Percentiles rank a stretch among this genome's conserved stretches.
Conservation (phyloP, 1,284 basidiomycete genomes). For the Cutaneotrichosporon sp. region DNA sequence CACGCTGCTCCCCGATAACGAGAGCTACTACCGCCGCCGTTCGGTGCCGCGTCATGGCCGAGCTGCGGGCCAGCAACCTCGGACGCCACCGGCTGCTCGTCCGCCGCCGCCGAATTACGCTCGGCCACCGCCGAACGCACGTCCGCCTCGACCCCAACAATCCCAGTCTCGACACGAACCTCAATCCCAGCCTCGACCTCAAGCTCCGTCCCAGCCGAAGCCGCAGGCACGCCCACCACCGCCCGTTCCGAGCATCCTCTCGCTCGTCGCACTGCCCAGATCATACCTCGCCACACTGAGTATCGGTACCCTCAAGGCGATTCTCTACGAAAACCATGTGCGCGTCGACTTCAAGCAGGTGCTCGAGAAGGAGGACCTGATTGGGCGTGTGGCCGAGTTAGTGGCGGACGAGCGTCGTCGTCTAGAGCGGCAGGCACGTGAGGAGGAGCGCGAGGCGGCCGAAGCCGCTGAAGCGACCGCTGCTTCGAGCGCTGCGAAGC, state of each 20-base stretch:
- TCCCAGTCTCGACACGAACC: conserved; percentile 23
- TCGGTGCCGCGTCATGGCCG: conserved; percentile 42
- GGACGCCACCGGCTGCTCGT: conserved; percentile 9
- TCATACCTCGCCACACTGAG: conserved; percentile 62
- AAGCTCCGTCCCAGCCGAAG: conserved; percentile 17
- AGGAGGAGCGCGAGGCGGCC: conserved; percentile 47
- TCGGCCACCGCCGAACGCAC: conserved; percentile 22
- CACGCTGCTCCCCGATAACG: conserved; percentile 44
- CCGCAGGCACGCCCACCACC: conserved; percentile 19
- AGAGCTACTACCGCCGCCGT: conserved; percentile 48
- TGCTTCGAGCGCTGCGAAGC: neutral
- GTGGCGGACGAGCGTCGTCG: conserved; percentile 64
- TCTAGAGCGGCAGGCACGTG: conserved; percentile 49
- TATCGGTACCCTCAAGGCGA: conserved; percentile 66
- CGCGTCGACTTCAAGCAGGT: conserved; percentile 54
- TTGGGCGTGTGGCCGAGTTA: conserved; percentile 64
- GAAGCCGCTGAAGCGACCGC: conserved; percentile 6
- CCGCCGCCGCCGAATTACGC: conserved; percentile 19
- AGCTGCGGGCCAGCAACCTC: neutral
- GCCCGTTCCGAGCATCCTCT: conserved; percentile 61
- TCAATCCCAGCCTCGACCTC: conserved; percentile 21
- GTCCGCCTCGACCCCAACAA: conserved; percentile 17
- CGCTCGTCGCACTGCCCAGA: conserved; percentile 63
- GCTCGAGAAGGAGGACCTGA: conserved; percentile 62
- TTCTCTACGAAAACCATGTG: conserved; percentile 63